A percentile compares a stretch with the other conserved stretches of the same genome.
Conservation (phyloP, 2,329 filamentous ascomycete species). For the Hypoxylon sp. region DNA sequence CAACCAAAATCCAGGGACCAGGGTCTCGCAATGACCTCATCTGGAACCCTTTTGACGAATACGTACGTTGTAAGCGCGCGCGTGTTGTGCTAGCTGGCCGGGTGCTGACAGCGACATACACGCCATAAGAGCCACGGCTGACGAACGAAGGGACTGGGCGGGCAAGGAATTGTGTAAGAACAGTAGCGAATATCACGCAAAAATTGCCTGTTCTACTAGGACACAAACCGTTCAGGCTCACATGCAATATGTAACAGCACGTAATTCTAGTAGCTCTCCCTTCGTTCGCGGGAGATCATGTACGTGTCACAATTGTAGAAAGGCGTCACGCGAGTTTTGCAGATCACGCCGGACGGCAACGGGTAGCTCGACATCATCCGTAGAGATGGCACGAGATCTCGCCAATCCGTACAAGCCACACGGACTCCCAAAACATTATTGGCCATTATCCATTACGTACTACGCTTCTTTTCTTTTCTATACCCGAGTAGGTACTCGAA, state of each 20-base stretch:
- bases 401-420: constrained; percentile 35
- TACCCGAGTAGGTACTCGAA: constrained; percentile 22
- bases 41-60: constrained; percentile 32
- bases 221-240: constrained; percentile 6
- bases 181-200: constrained; percentile 33
- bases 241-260: constrained; percentile 16
- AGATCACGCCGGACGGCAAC: constrained; percentile 19
- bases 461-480: constrained; percentile 12
- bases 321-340: constrained; percentile 37
- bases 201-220: background rate
- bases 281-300: constrained; percentile 9
- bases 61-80: constrained; percentile 31
- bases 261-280: constrained; percentile 17
- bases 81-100: constrained; percentile 11
- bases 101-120: constrained; percentile 28
- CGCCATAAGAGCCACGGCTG: constrained; percentile 36
- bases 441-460: constrained; percentile 36
- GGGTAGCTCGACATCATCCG: constrained; percentile 33
- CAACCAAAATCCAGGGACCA: constrained; percentile 23
- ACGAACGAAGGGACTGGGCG: constrained; percentile 28
- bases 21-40: constrained; percentile 42
- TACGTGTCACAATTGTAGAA: constrained; percentile 28
- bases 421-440: constrained; percentile 1
- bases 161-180: constrained; percentile 33
- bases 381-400: constrained; percentile 38